phyloP scores from a whole-genome alignment of 73 alveolate species.

The Tetrahymena thermophila region DNA sequence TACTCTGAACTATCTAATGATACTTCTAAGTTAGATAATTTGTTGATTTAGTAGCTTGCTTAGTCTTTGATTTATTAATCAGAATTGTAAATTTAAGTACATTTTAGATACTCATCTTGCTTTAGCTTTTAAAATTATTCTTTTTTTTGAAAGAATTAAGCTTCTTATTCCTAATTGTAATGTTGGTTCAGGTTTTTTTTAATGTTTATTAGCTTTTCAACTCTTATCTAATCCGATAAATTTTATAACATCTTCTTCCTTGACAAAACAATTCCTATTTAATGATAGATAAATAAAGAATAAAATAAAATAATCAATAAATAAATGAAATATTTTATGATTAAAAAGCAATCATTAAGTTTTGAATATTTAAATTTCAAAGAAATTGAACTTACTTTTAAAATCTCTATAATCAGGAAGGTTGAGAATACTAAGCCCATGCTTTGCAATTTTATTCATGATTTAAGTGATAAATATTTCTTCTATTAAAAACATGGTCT shows the following conservation, averaged over 20 bases:
- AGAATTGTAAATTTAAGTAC: neutral
- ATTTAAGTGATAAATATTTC: neutral
- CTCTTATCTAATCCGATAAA: neutral
- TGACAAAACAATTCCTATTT: neutral
- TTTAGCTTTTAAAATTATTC: neutral
- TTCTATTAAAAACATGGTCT: neutral
- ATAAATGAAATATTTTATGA: no score
- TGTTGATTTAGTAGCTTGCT: neutral
- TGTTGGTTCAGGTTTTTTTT: neutral
- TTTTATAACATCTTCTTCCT: neutral
- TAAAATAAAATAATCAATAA: no score
- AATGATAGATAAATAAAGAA: neutral
- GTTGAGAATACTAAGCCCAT: neutral
- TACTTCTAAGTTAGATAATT: neutral
- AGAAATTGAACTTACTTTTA: neutral
- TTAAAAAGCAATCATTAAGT: no score
- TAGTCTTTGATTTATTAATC: neutral
- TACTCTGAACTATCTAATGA: neutral
- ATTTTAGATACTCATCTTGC: neutral
- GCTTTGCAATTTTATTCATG: neutral
- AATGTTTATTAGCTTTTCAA: neutral
- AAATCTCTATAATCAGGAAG: neutral
- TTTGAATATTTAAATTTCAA: no score
- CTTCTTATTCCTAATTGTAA: neutral
- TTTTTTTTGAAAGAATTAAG: neutral